Base-by-base conservation (phyloP, 192 early-diverging fungal species). In the Irineochytrium annulatum region DNA sequence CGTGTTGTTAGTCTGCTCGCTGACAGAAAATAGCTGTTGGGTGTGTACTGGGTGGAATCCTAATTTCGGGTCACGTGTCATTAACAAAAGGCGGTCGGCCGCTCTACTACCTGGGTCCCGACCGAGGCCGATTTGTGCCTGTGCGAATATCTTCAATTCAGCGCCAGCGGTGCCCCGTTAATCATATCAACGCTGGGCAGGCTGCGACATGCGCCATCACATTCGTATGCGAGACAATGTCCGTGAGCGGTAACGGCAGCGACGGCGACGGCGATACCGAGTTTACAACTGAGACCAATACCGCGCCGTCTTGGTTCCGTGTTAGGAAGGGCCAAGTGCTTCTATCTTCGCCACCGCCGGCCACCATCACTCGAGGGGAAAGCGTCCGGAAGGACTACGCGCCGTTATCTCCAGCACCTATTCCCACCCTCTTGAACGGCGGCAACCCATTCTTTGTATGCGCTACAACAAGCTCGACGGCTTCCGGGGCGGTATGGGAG, bases 61-160 rank as follows among this genome's bases (percentile, higher is more conserved):
- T 79, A 22, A 33, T 58, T 1, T 59, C 72, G 19, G 78, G 78
- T 5, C 46, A 71, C 49, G 28, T 76, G 35, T 32, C 60, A 32
- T 37, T 20, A 59, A 34, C 39, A n/a, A 31, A 33, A 29, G 58
- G 41, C 28, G 35, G 46, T 16, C 24, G 32, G 31, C 43, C 55
- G 20, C 3, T 60, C 45, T 82, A 75, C 55, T 73, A 75, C 34
- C 54, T 91, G 13, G 89, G 91, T 0, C 89, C 89, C 0, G 79
- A 89, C 57, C 62, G 77, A 11, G 89, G 91, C 4, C 32, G 54
- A 3, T 95, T 92, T 74, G 75, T 76, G 27, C 77, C 77, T 3
- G 80, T 89, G 0, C 75, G 74, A 3, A 77, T 95, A 6, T 80
- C 72, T 22, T 92, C 91, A 0, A 89, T 93, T 28, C 91, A 95